These are phyloP conservation scores for Olyra latifolia DNA, from an alignment of 176 grass and related monocot genomes.

Conservation along the genomic window DNA sequence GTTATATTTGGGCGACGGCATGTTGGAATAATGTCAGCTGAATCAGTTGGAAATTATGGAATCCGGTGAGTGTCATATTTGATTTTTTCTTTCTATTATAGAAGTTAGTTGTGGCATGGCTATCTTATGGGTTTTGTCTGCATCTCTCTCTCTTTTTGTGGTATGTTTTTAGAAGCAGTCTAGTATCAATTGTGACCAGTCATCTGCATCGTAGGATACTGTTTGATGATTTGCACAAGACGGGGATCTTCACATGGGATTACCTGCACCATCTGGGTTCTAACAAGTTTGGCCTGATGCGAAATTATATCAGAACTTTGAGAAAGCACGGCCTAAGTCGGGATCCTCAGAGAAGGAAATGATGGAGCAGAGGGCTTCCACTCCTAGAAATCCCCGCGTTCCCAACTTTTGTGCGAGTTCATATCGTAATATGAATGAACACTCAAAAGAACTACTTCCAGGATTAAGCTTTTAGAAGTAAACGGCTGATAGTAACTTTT, in stretches of 20 bases:
- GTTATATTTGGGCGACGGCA: constrained; percentile 79
- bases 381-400: no score
- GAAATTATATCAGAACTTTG: constrained; percentile 77
- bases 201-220: constrained; percentile 55
- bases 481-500: no score
- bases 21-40: constrained; percentile 96
- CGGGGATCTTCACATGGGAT: constrained; percentile 96
- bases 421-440: no score
- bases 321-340: constrained; percentile 75
- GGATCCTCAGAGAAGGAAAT: constrained; percentile 71
- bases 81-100: no score
- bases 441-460: no score
- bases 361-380: neutral
- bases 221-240: constrained; percentile 97
- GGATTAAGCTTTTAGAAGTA: no score
- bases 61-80: constrained; percentile 53
- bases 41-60: constrained; percentile 90
- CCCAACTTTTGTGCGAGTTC: no score
- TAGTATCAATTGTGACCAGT: neutral
- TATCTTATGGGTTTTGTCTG: no score
- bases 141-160: no score
- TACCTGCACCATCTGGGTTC: constrained; percentile 85
- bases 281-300: constrained; percentile 73
- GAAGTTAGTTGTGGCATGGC: no score
- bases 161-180: neutral